Percentiles rank a stretch among this genome's conserved stretches.
Conservation (phyloP, 371 early-diverging fungal genomes). For the Rhizopus sp. region DNA sequence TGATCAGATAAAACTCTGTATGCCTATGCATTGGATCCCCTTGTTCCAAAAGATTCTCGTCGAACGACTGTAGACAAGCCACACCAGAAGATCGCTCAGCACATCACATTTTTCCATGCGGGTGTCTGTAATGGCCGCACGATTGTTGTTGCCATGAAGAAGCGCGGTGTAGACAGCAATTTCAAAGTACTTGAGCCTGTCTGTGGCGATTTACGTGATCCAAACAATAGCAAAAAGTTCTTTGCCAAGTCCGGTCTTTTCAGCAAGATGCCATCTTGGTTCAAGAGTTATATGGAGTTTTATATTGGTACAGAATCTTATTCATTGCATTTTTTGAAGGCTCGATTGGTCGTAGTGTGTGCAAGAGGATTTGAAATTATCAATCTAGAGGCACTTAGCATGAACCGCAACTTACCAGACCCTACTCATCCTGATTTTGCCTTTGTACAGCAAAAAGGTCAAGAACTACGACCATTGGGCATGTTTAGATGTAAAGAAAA, state of each 20-base stretch:
- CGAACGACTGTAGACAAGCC: slow-evolving; percentile 29
- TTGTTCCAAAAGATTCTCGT: slow-evolving; percentile 26
- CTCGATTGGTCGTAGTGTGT: slow-evolving; percentile 79
- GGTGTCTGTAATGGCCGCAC: slow-evolving; percentile 66
- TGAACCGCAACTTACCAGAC: slow-evolving; percentile 49
- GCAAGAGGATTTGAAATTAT: slow-evolving; percentile 84
- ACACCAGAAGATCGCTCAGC: slow-evolving; percentile 59
- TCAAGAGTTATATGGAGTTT: slow-evolving; percentile 61
- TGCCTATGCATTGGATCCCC: slow-evolving; percentile 58
- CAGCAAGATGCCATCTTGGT: slow-evolving; percentile 48
- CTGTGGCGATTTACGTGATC: slow-evolving; percentile 46
- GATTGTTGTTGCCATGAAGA: slow-evolving; percentile 61
- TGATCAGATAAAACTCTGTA: slow-evolving; percentile 58
- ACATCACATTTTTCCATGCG: slow-evolving; percentile 73
- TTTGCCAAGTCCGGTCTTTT: slow-evolving; percentile 41
- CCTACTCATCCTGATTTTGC: slow-evolving; percentile 36
- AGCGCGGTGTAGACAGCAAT: slow-evolving; percentile 50
- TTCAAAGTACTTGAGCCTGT: slow-evolving; percentile 44
- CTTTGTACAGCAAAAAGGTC: slow-evolving; percentile 37
- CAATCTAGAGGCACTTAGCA: slow-evolving; percentile 77
- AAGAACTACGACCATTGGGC: slow-evolving; percentile 67
- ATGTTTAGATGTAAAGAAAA: slow-evolving; percentile 81
- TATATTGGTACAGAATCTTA: slow-evolving; percentile 81
- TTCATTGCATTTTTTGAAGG: slow-evolving; percentile 71
- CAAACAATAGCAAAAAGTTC: slow-evolving; percentile 36